phyloP scores from a whole-genome alignment of 139 green algal genomes.

The Picochlorum sp. region DNA sequence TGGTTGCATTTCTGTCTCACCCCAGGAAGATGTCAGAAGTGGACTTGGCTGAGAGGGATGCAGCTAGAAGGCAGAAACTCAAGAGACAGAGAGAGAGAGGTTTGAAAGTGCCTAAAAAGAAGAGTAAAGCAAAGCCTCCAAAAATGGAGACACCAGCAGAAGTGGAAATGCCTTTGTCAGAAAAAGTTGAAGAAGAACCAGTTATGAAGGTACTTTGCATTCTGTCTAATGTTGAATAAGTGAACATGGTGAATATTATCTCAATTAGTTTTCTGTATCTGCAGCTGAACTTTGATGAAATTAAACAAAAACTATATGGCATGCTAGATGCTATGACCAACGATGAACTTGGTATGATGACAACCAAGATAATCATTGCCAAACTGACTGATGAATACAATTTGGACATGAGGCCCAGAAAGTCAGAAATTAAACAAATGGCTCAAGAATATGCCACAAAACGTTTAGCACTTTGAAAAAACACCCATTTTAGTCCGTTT shows the following conservation, averaged over 20 bases:
- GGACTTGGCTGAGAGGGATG: slow-evolving; percentile 42
- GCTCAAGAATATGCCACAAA: not conserved
- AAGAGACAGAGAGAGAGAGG: slow-evolving; percentile 39
- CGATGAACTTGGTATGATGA: slow-evolving; percentile 2
- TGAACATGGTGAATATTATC: not conserved
- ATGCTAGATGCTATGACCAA: not conserved
- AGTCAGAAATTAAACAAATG: slow-evolving; percentile 4
- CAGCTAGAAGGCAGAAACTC: slow-evolving; percentile 41
- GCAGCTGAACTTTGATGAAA: not conserved
- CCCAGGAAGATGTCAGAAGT: slow-evolving; percentile 36
- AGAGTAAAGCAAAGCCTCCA: slow-evolving; percentile 5
- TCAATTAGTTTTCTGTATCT: no score
- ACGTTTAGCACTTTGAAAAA: not conserved
- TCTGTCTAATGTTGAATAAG: not conserved
- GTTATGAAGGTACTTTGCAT: no score
- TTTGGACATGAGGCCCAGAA: slow-evolving; percentile 14
- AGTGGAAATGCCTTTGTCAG: slow-evolving; percentile 1
- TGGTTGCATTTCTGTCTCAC: slow-evolving; percentile 50
- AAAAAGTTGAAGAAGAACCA: not conserved
- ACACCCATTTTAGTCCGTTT: not conserved
- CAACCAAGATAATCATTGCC: slow-evolving; percentile 1
- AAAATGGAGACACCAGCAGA: slow-evolving; percentile 14
- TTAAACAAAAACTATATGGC: not conserved
- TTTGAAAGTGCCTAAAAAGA: slow-evolving; percentile 9
- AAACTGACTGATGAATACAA: slow-evolving; percentile 10